phyloP scores from a whole-genome alignment of 768 basidiomycete genomes.

The Gelatoporia subvermispora region DNA sequence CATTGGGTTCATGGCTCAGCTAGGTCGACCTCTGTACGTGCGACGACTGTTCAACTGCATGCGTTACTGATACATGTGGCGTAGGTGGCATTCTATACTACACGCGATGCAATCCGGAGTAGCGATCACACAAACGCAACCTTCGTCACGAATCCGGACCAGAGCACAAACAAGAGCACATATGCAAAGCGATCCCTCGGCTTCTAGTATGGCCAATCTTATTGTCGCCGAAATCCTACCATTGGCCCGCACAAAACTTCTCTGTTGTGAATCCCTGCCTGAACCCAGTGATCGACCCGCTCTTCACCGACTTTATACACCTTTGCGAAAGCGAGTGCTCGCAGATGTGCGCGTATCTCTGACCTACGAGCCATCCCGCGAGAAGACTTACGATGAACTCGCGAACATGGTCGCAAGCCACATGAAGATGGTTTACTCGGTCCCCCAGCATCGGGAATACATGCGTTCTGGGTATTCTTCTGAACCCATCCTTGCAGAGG shows the following conservation, averaged over 20 bases:
- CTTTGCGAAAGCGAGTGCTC: not conserved
- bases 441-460: conserved; percentile 21
- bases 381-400: conserved; percentile 1
- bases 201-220: not conserved
- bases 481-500: conserved; percentile 31
- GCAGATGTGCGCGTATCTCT: not conserved
- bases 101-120: not conserved
- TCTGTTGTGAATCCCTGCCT: conserved; percentile 7
- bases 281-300: not conserved
- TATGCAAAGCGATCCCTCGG: too few relatives aligned
- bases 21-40: conserved; percentile 14
- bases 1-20: conserved; percentile 10
- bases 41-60: not conserved
- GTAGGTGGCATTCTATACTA: conserved; percentile 4
- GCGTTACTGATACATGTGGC: not conserved
- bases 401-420: conserved; percentile 20
- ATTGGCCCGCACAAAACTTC: conserved; percentile 3
- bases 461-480: conserved; percentile 28
- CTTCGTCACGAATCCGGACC: conserved; percentile 8
- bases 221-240: not conserved
- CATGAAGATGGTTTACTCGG: conserved; percentile 23
- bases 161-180: not conserved
- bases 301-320: too few relatives aligned
- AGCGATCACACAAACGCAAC: not conserved
- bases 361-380: not conserved